Conservation (phyloP, 495 filamentous ascomycete species). For the Penicillium argentinense region DNA sequence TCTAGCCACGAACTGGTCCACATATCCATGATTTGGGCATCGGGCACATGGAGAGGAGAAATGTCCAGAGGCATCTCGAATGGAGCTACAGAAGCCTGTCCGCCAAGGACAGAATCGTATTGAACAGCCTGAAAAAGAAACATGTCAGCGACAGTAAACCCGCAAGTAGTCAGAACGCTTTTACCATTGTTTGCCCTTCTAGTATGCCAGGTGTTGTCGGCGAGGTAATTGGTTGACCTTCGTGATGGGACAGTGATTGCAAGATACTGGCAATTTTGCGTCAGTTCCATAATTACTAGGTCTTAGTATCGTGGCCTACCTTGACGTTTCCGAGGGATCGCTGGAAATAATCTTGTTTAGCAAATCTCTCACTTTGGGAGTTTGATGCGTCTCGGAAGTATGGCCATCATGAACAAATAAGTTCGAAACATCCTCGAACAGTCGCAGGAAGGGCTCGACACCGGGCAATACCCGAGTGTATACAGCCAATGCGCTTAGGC, state of each 20-base stretch:
- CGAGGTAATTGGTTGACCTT: neutral
- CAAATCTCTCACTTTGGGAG: neutral
- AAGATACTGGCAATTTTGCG: constrained; percentile 4
- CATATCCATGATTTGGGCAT: constrained; percentile 1
- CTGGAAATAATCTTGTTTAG: constrained; percentile 13
- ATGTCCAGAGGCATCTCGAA: constrained; percentile 12
- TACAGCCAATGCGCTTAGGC: constrained; percentile 12
- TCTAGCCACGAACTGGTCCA: constrained; percentile 11
- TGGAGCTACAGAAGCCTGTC: constrained; percentile 6
- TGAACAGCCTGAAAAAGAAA: constrained; percentile 1
- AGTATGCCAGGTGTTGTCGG: neutral
- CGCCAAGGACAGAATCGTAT: constrained; percentile 13
- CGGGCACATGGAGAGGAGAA: constrained; percentile 11
- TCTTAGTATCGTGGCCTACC: constrained; percentile 1
- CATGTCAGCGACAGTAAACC: neutral
- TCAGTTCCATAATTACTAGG: neutral
- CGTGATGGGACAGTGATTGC: neutral
- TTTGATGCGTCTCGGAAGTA: neutral
- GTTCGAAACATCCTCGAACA: constrained; percentile 13
- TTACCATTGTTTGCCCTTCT: constrained; percentile 7
- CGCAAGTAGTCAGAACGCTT: neutral
- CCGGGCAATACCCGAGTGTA: constrained; percentile 10
- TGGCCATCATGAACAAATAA: constrained; percentile 8
- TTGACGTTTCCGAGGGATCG: constrained; percentile 12
- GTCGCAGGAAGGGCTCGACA: constrained; percentile 8